Conservation (phyloP, 345 rosid species). For the Eucalyptus camaldulensis region DNA sequence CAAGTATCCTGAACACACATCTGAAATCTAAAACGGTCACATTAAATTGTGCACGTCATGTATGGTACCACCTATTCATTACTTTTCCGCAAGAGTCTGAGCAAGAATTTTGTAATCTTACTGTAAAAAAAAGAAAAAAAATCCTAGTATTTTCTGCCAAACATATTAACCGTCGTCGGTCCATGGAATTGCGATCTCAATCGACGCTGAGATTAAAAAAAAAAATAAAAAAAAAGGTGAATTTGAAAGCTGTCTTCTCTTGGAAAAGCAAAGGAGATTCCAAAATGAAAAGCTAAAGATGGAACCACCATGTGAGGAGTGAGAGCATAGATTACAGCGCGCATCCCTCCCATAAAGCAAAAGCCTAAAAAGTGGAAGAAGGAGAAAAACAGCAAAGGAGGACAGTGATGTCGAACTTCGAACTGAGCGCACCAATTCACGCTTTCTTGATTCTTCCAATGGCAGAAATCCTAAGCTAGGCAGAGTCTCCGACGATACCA, state of each 20-base stretch:
- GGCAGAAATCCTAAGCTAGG: not conserved
- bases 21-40: not conserved
- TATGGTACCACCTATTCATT: not conserved
- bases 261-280: conserved; percentile 29
- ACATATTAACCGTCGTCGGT: not conserved
- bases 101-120: not conserved
- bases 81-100: not conserved
- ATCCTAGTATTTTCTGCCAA: not conserved
- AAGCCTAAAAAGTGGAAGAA: not conserved
- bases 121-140: not conserved
- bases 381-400: not conserved
- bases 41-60: not conserved
- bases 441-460: not conserved
- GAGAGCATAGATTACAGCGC: not conserved
- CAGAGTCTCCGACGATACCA: not conserved
- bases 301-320: not conserved
- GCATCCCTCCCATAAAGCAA: not conserved
- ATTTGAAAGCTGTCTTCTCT: conserved; percentile 2
- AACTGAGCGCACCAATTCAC: not conserved
- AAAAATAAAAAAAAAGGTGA: not conserved
- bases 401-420: not conserved
- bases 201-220: not conserved
- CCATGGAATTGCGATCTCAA: not conserved
- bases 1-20: not conserved
- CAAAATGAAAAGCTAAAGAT: not conserved